These are phyloP conservation scores for Pyrenochaeta sp. DNA, from an alignment of 2,329 filamentous ascomycete genomes.

Conservation along the genomic window DNA sequence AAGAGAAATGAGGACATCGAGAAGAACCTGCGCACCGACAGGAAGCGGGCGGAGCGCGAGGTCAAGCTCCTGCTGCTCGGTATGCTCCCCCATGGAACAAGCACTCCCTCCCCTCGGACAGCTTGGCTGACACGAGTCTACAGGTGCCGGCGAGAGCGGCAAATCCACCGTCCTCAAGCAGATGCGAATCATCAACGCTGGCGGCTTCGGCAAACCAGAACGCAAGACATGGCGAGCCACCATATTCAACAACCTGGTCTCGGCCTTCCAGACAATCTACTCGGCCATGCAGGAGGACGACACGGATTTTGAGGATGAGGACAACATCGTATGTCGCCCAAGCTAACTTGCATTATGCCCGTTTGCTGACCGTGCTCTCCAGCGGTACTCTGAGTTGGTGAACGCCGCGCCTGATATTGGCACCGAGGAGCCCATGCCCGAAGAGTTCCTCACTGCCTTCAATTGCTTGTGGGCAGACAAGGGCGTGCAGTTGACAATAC, in stretches of 20 bases:
- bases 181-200: constrained; percentile 97
- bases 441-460: constrained; percentile 81
- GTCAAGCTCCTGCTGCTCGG: constrained; percentile 94
- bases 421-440: constrained; percentile 80
- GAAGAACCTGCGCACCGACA: constrained; percentile 82
- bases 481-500: constrained; percentile 86
- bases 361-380: constrained; percentile 16
- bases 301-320: constrained; percentile 78
- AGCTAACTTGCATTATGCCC: constrained; percentile 8
- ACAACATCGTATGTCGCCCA: constrained; percentile 73
- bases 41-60: constrained; percentile 84
- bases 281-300: constrained; percentile 89
- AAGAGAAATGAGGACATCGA: constrained; percentile 77
- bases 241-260: constrained; percentile 93
- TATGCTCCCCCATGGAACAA: constrained; percentile 57
- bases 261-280: constrained; percentile 88
- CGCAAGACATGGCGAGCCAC: constrained; percentile 94
- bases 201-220: constrained; percentile 89
- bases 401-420: constrained; percentile 83
- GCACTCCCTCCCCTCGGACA: neutral
- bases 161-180: constrained; percentile 98
- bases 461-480: constrained; percentile 83
- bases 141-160: constrained; percentile 92
- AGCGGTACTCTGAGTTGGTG: constrained; percentile 82
- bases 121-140: constrained; percentile 34